Evolutionary conservation across 2,329 filamentous ascomycete genomes (phyloP), one percentile per base, ranked within the genome.

Genomic region (Pestalotiopsis sp.): DNA sequence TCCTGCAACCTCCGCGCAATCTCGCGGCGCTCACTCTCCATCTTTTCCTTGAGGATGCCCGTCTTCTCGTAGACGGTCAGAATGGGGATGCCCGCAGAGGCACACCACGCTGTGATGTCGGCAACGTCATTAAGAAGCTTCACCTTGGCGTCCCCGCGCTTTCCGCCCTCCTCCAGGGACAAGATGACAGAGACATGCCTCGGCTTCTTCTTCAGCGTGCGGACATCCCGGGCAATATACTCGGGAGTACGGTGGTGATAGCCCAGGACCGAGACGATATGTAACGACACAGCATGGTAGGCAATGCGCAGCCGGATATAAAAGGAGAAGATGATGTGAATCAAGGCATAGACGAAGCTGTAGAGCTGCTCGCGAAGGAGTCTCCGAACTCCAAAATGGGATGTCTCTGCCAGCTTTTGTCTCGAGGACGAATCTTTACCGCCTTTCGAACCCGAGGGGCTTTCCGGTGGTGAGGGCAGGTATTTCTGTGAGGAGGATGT

Each of bases 161-260:
- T 86, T 68, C 91, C 85, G 69, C 92, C 89, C 77, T 91, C 85
- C 75, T 95, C 90, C 62, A 93, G 84, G 68, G 91, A 91, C 69
- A 99, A 82, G 67, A 98, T 91, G 12, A 97, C 91, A 77, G 94
- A 98, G 65, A 99, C 80, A 78, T 99, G 96, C 72, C 92, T 89
- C 2, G 96, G 96, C 70, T 97, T 81, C 74, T 92, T 90, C 68
- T 85, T 87, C 68, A 99, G 81, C 11, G 87, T 86, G 78, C 90
- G 90, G 31, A 98, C 91, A 82, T 99, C 96, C 76, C 92, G 91
- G 76, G 92, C 90, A 74, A 99, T 97, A 77, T 97, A 90, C 78
- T 97, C 93, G 7, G 96, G 96, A 0, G 95, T 97, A 66, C 93
- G 93, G 80, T 99, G 96, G 82, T 99, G 97, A 83, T 99, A 96